Base-by-base conservation (phyloP, 2,329 filamentous ascomycete species). In the Fusarium torulosum region DNA sequence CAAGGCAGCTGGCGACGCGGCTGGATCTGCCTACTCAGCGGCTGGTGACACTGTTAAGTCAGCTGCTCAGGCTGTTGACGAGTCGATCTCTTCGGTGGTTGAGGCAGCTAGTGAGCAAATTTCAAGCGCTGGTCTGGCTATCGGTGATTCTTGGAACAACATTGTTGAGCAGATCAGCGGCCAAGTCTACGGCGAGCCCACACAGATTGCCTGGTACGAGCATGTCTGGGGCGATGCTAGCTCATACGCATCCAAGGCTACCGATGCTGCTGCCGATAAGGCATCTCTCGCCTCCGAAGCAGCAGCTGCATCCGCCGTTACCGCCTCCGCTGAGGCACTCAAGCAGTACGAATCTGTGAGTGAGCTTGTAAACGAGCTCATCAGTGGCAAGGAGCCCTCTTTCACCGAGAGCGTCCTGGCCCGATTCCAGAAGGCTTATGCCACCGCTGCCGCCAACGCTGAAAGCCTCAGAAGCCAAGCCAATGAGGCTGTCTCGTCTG, bases 401-500 rank as follows among this genome's bases (percentile, higher is more conserved):
- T 96, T 93, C 72, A 94, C 90, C 0, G 91, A 96, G 74, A 94
- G 91, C 60, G 90, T 95, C 4, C 88, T 93, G 78, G 88, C 83
- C 52, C 87, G 91, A 51, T 84, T 97, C 14, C 86, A 87, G 56
- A 89, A 86, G 4, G 91, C 88, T 1, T 96, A 95, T 73, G 87
- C 88, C 23, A 92, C 89, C 0, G 90, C 88, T 2, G 80, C 86
- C 3, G 83, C 87, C 1, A 88, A 83, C 1, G 81, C 85, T 9
- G 83, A 83, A 13, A 84, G 81, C 59, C 62, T 78, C 41, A 78
- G 76, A 11, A 77, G 70, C 53, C 73, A 79, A 27, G 79, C 78
- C 9, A 76, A 74, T 38, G 74, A 71, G 35, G 75, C 75, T 10
- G 77, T 74, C 2, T 67, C 75, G n/a, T 77, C 75, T 40, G 74